A percentile compares a stretch with the other conserved stretches of the same genome.
Evolutionary conservation across 331 rosid genomes (phyloP).

Genomic region (Quercus tomentella): DNA sequence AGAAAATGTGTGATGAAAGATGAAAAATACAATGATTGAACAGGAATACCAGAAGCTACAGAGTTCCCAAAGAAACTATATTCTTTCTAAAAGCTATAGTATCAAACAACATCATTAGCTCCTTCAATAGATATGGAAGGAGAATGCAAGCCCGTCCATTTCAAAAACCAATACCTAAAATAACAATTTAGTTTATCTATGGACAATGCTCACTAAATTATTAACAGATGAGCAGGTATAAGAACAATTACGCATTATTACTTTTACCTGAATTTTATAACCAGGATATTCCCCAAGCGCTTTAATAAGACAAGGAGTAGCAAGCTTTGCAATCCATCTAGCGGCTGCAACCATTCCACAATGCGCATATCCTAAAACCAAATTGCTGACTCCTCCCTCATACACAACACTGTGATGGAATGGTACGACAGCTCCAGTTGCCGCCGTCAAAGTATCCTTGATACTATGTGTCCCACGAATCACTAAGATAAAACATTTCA

Average conservation of each 20-base stretch:
- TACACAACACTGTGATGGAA: constrained; percentile 85
- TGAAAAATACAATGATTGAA: background rate
- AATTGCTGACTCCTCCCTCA: constrained; percentile 78
- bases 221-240: background rate
- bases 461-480: constrained; percentile 97
- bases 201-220: background rate
- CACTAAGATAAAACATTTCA: constrained; percentile 61
- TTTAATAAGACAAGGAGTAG: constrained; percentile 72
- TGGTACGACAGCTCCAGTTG: constrained; percentile 88
- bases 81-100: background rate
- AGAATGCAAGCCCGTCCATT: background rate
- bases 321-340: constrained; percentile 88
- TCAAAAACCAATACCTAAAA: background rate
- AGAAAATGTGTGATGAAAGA: background rate
- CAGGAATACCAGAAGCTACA: background rate
- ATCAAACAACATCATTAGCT: background rate
- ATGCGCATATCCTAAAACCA: constrained; percentile 95
- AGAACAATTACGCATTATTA: background rate
- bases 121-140: background rate
- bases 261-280: constrained; percentile 68
- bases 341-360: constrained; percentile 99
- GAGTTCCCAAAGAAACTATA: background rate
- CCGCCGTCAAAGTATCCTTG: constrained; percentile 92
- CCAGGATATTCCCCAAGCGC: constrained; percentile 57
- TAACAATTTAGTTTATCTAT: background rate